phyloP scores from a whole-genome alignment of 352 stramenopile species.

The Phytophthora aleatoria region DNA sequence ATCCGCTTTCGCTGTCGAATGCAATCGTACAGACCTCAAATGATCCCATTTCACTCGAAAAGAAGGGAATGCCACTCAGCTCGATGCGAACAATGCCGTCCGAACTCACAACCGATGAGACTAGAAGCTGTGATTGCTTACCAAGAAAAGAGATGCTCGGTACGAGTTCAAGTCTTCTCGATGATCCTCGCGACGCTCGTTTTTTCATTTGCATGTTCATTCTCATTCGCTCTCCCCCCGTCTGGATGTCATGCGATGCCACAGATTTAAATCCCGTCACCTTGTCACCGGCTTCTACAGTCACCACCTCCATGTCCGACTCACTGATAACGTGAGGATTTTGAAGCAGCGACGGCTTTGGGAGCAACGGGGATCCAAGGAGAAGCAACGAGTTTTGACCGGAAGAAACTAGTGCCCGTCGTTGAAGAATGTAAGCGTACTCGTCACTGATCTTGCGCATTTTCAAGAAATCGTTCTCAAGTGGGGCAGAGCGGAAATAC shows the following conservation, averaged over 20 bases:
- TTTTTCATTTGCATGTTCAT: background rate
- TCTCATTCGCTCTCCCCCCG: slow-evolving; percentile 1
- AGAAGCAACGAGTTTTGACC: slow-evolving; percentile 21
- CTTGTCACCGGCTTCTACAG: slow-evolving; percentile 42
- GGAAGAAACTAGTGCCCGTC: slow-evolving; percentile 37
- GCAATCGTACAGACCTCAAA: slow-evolving; percentile 47
- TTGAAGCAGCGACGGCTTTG: slow-evolving; percentile 57
- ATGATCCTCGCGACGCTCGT: background rate
- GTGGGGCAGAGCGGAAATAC: slow-evolving; percentile 19
- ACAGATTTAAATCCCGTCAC: slow-evolving; percentile 36
- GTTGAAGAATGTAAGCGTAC: slow-evolving; percentile 72
- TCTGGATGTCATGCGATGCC: slow-evolving; percentile 11
- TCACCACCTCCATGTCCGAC: slow-evolving; percentile 56
- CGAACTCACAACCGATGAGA: slow-evolving; percentile 18
- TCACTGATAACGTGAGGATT: slow-evolving; percentile 50
- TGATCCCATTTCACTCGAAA: slow-evolving; percentile 18
- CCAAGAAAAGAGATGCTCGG: slow-evolving; percentile 45
- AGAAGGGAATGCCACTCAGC: slow-evolving; percentile 20
- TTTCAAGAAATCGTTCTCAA: slow-evolving; percentile 54
- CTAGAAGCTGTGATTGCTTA: slow-evolving; percentile 27
- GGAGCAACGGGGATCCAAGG: slow-evolving; percentile 44
- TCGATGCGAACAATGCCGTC: slow-evolving; percentile 27
- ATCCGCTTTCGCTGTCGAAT: slow-evolving; percentile 29
- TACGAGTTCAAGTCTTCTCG: background rate
- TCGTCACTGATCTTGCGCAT: slow-evolving; percentile 75